Base-by-base conservation (phyloP, 306 rosid genomes). In the Comarum palustre region DNA sequence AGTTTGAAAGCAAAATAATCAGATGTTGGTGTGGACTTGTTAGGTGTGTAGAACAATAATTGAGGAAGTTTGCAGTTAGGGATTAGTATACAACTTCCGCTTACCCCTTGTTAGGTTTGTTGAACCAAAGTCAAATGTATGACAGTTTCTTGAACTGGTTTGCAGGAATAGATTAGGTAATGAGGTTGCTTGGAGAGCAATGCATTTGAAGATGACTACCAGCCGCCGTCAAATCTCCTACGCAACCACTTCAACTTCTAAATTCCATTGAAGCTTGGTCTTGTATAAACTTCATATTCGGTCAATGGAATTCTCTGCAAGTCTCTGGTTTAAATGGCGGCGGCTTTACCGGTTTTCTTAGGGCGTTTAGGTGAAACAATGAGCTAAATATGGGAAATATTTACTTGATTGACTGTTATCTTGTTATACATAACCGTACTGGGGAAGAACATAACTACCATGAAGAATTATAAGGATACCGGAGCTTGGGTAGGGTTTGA, bases 401-500 rank as follows among this genome's bases (percentile, higher is more conserved):
- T 34, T 34, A 34, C 67, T 62, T 17, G 38, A 17, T 9, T 8
- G 67, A 62, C 45, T 34, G 45, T 62, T 34, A 9, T 62, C 15
- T 25, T 62, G 67, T 62, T 17, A 34, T 32, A 62, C 43, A 62
- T 34, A 6, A 31, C 42, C 29, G 29, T 59, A 58, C 34, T 58
- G n/a, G 8, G 9, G 20, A 5, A 4, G 15, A 5, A 0, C 38
- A 60, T 4, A 19, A 69, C 43, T 13, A 25, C 29, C 72, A 16
- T 20, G 41, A 41, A 52, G 12, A 60, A 71, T 2, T 16, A 73
- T 14, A 66, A 22, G 61, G 74, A 29, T 51, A 6, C 45, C 20
- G 61, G 55, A 70, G 88, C 73, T 47, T 76, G 86, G 71, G 78
- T 54, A 20, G 77, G 71, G 61, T 55, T 73, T 25, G 83, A 12